A percentile compares a stretch with the other conserved stretches of the same genome.
Conservation (phyloP, 2,329 filamentous ascomycete species). For the Ophiostoma ips region DNA sequence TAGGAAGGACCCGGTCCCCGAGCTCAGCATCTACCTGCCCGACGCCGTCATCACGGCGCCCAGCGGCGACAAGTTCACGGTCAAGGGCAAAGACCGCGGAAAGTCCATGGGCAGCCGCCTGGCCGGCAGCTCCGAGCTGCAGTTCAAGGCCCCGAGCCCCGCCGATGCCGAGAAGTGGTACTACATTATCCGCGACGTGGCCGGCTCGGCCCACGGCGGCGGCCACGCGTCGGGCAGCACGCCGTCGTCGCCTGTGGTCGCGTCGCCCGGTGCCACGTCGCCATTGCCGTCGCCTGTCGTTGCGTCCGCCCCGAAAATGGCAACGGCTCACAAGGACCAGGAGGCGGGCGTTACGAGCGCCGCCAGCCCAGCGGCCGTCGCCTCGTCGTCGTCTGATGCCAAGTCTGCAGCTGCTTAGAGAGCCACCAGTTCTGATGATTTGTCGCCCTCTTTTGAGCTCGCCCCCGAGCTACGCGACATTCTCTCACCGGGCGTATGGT, state of each 20-base stretch:
- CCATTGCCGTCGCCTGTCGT: not conserved
- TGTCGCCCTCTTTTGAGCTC: not conserved
- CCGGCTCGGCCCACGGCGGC: constrained; percentile 33
- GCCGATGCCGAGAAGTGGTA: constrained; percentile 78
- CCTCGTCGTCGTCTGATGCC: too few species aligned
- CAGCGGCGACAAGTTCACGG: constrained; percentile 72
- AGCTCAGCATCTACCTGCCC: constrained; percentile 81
- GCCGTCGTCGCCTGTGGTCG: constrained; percentile 21
- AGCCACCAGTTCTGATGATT: not conserved
- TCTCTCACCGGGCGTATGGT: not conserved
- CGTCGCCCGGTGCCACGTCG: not conserved
- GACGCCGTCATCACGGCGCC: constrained; percentile 66
- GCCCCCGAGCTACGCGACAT: not conserved
- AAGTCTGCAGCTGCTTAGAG: not conserved
- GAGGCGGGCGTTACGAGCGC: constrained; percentile 32
- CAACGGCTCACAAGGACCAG: constrained; percentile 26
- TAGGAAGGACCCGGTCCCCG: constrained; percentile 61
- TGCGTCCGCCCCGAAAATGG: not conserved
- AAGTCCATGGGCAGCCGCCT: constrained; percentile 71
- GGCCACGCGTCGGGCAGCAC: constrained; percentile 11
- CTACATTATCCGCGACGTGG: constrained; percentile 50
- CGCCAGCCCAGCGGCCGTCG: not conserved
- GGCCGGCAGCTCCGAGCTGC: constrained; percentile 62
- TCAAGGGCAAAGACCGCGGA: constrained; percentile 88
- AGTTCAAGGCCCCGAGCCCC: constrained; percentile 76